Conservation (phyloP, 2,329 filamentous ascomycete species). For the Curvularia lunata region DNA sequence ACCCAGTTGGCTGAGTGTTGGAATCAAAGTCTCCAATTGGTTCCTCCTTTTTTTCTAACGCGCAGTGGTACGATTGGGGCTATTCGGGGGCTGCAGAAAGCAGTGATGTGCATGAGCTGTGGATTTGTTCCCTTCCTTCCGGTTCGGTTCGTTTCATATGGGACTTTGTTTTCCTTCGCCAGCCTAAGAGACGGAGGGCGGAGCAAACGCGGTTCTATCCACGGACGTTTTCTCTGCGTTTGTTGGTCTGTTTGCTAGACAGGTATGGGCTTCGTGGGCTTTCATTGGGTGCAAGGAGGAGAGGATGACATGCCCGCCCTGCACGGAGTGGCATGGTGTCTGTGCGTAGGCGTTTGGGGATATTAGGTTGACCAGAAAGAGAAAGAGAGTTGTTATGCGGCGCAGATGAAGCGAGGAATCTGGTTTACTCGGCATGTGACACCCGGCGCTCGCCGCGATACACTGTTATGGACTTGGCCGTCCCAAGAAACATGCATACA, state of each 20-base stretch:
- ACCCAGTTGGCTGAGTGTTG: background rate
- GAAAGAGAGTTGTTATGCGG: background rate
- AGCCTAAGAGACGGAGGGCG: background rate
- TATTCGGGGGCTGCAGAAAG: conserved; percentile 30
- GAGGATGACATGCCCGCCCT: background rate
- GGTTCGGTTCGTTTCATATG: background rate
- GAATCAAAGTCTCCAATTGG: background rate
- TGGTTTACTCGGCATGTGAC: conserved; percentile 9
- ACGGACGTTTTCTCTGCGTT: background rate
- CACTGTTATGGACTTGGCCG: conserved; percentile 17
- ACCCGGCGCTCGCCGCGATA: conserved; percentile 17
- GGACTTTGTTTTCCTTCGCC: background rate
- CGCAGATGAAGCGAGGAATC: background rate
- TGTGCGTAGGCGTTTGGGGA: background rate
- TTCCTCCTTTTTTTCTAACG: too few relatives aligned
- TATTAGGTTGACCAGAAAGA: background rate
- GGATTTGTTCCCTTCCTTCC: background rate
- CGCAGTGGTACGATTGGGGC: conserved; percentile 31
- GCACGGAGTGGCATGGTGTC: background rate
- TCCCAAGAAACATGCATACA: conserved; percentile 23
- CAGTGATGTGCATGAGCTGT: conserved; percentile 42
- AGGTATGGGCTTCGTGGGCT: background rate
- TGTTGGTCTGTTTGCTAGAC: background rate
- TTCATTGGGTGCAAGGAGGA: background rate
- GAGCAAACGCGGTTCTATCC: background rate